Evolutionary conservation across 352 stramenopile species (phyloP).

Genomic region (Lagenidium giganteum): DNA sequence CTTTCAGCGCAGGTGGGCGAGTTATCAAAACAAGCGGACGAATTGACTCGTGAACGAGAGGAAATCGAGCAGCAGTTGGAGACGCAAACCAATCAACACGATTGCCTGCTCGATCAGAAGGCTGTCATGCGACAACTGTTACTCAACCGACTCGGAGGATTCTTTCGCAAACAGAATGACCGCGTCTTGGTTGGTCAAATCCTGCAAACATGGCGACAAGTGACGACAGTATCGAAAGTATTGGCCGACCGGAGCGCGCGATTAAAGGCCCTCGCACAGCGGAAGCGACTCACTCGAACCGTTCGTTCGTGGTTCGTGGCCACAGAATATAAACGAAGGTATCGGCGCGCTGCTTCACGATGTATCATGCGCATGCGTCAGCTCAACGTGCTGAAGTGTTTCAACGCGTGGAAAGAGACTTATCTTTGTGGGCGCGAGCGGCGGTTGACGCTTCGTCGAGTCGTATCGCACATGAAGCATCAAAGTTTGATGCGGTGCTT

Average conservation of each 20-base stretch:
- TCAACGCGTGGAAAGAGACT: slow-evolving; percentile 47
- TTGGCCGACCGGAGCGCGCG: too few species aligned
- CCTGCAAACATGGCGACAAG: slow-evolving; percentile 2
- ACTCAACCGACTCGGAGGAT: slow-evolving; percentile 22
- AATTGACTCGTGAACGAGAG: too few species aligned
- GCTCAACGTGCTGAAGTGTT: slow-evolving; percentile 28
- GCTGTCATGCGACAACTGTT: slow-evolving; percentile 18
- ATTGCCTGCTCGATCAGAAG: too few species aligned
- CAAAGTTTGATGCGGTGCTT: slow-evolving; percentile 20
- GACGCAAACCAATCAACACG: too few species aligned
- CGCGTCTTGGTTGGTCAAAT: slow-evolving; percentile 16
- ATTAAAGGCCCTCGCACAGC: too few species aligned
- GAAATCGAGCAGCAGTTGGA: neutral
- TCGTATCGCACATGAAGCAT: slow-evolving; percentile 28
- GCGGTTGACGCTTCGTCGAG: slow-evolving; percentile 18
- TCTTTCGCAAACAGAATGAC: slow-evolving; percentile 27
- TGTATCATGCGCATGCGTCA: slow-evolving; percentile 28
- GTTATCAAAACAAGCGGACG: too few species aligned
- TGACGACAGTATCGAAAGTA: neutral
- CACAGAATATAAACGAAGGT: too few species aligned
- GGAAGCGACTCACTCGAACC: too few species aligned
- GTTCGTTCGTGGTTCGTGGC: too few species aligned
- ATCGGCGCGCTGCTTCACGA: too few species aligned
- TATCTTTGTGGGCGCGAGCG: slow-evolving; percentile 5
- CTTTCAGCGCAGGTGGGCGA: too few species aligned